Percentiles rank a stretch among this genome's conserved stretches.
phyloP scores from a whole-genome alignment of 1,284 basidiomycete species.

The Irpex lacteus region DNA sequence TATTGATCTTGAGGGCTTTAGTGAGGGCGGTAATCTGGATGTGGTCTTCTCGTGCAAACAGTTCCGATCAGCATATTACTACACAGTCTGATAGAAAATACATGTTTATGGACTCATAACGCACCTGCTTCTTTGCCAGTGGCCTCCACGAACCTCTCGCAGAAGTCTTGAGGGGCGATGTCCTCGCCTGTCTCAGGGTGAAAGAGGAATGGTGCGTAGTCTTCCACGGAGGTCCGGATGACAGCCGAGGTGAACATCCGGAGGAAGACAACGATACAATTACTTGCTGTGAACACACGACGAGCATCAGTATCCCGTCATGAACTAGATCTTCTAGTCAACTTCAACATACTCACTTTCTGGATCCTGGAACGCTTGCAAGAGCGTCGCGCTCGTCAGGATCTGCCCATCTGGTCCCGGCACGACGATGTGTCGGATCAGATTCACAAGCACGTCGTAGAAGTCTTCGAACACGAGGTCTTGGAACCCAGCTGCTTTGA shows the following conservation, averaged over 20 bases:
- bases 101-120: constrained; percentile 9
- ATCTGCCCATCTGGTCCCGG: constrained; percentile 22
- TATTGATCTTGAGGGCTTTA: constrained; percentile 62
- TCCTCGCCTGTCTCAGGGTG: constrained; percentile 64
- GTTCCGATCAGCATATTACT: neutral
- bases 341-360: constrained; percentile 20
- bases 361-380: constrained; percentile 53
- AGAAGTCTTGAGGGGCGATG: constrained; percentile 66
- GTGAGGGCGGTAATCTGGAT: constrained; percentile 82
- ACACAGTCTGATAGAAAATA: too few species aligned
- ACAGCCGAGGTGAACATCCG: constrained; percentile 81
- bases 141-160: constrained; percentile 75
- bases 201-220: constrained; percentile 73
- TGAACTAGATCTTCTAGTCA: neutral
- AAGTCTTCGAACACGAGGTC: constrained; percentile 59
- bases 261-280: constrained; percentile 73
- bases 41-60: constrained; percentile 56
- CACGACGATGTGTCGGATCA: constrained; percentile 42
- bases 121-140: constrained; percentile 79
- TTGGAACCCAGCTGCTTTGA: constrained; percentile 68
- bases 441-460: constrained; percentile 44
- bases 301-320: neutral
- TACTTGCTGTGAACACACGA: constrained; percentile 45
- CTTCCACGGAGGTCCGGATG: constrained; percentile 64
- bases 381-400: constrained; percentile 27